Evolutionary conservation across 495 filamentous ascomycete genomes (phyloP).

Genomic region (Podospora pseudopauciseta): DNA sequence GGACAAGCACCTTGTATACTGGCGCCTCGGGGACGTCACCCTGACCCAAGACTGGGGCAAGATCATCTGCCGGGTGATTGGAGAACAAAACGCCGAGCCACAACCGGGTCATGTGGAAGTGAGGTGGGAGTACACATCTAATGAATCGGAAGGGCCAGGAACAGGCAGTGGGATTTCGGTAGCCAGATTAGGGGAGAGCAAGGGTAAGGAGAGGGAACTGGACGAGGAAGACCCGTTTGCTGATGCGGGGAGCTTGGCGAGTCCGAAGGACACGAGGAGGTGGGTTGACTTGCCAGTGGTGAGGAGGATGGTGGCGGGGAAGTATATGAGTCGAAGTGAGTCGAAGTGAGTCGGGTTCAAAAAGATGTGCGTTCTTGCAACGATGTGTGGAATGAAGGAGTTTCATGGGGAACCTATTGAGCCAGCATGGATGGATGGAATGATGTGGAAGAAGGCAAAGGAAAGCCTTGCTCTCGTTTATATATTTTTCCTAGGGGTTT

Average conservation of each 20-base stretch:
- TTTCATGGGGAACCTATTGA: not conserved
- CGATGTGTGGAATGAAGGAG: not conserved
- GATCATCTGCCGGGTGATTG: slow-evolving; percentile 72
- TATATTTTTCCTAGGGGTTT: not conserved
- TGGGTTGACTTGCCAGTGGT: slow-evolving; percentile 74
- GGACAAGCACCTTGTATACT: slow-evolving; percentile 82
- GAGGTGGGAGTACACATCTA: slow-evolving; percentile 65
- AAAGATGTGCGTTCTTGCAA: not conserved
- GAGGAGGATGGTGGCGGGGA: slow-evolving; percentile 74
- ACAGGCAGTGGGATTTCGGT: slow-evolving; percentile 62
- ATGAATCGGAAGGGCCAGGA: slow-evolving; percentile 44
- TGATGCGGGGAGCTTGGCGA: slow-evolving; percentile 35
- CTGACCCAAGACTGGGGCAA: slow-evolving; percentile 61
- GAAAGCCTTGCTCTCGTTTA: not conserved
- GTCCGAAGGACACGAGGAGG: slow-evolving; percentile 40
- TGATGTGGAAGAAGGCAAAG: not conserved
- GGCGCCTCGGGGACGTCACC: slow-evolving; percentile 78
- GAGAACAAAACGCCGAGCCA: slow-evolving; percentile 69
- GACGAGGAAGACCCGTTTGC: slow-evolving; percentile 44
- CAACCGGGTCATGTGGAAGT: slow-evolving; percentile 75
- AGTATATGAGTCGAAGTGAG: slow-evolving; percentile 63
- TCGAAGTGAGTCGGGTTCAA: not conserved
- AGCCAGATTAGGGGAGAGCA: slow-evolving; percentile 35
- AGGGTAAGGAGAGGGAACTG: slow-evolving; percentile 41
- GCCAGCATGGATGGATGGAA: not conserved